phyloP scores from a whole-genome alignment of 805 yeast species.

The Ogataea parapolymorpha region DNA sequence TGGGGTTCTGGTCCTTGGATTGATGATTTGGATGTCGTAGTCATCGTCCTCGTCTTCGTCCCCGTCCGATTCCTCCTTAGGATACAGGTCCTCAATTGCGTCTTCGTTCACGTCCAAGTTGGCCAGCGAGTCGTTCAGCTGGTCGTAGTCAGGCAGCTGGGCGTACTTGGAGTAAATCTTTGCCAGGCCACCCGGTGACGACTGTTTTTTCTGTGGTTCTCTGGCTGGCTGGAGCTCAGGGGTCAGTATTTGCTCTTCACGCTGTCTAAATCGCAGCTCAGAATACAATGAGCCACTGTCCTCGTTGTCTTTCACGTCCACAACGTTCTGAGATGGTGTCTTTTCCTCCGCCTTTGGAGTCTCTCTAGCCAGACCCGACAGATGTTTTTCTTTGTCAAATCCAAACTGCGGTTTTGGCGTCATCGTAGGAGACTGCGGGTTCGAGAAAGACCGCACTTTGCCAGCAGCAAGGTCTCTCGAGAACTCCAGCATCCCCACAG shows the following conservation, averaged over 20 bases:
- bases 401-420: constrained; percentile 31
- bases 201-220: background rate
- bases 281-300: constrained; percentile 14
- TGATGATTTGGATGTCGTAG: constrained; percentile 20
- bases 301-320: constrained; percentile 3
- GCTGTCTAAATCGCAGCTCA: constrained; percentile 11
- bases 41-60: constrained; percentile 23
- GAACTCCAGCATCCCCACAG: constrained; percentile 33
- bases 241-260: background rate
- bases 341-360: background rate
- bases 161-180: constrained; percentile 34
- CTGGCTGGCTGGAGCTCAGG: background rate
- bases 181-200: constrained; percentile 27
- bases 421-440: constrained; percentile 37
- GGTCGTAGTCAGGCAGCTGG: constrained; percentile 25
- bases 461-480: constrained; percentile 28
- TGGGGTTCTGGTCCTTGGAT: constrained; percentile 9
- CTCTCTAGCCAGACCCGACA: constrained; percentile 6
- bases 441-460: constrained; percentile 25
- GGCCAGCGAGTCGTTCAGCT: constrained; percentile 8
- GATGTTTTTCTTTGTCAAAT: constrained; percentile 11
- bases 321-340: background rate
- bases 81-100: constrained; percentile 20
- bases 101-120: constrained; percentile 7
- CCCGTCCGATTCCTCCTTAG: constrained; percentile 14